These are phyloP conservation scores for Kwoniella sp. DNA, from an alignment of 768 basidiomycete species.

Conservation along the genomic window DNA sequence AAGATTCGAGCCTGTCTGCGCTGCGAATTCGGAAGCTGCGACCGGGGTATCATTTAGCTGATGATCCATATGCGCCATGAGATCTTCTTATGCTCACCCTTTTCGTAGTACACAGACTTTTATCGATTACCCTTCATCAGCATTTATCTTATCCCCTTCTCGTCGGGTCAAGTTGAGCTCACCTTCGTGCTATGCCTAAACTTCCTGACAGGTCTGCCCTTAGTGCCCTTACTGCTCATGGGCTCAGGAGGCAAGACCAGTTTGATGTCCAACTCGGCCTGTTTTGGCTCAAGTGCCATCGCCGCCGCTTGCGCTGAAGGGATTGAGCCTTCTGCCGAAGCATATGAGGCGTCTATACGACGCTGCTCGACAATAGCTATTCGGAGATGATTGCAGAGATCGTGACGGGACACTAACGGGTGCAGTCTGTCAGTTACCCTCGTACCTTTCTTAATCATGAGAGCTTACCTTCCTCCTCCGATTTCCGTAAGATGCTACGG, in stretches of 20 bases:
- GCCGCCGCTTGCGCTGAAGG: constrained; percentile 38
- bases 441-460: background rate
- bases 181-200: constrained; percentile 43
- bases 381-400: constrained; percentile 45
- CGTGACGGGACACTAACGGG: constrained; percentile 44
- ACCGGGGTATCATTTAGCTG: background rate
- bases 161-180: constrained; percentile 8
- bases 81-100: constrained; percentile 29
- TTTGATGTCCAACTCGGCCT: constrained; percentile 43
- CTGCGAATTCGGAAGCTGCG: constrained; percentile 45
- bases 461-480: constrained; percentile 52
- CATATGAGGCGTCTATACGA: constrained; percentile 49
- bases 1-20: constrained; percentile 30
- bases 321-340: constrained; percentile 41
- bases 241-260: constrained; percentile 51
- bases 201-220: constrained; percentile 41
- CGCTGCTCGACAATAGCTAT: constrained; percentile 49
- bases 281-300: constrained; percentile 27
- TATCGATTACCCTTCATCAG: background rate
- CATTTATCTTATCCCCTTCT: no score
- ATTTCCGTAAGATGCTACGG: constrained; percentile 37
- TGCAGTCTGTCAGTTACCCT: constrained; percentile 7
- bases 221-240: constrained; percentile 31
- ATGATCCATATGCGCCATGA: no score
- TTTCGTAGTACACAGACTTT: constrained; percentile 50